Base-by-base conservation (phyloP, 306 rosid genomes). In the Ceratonia siliqua region DNA sequence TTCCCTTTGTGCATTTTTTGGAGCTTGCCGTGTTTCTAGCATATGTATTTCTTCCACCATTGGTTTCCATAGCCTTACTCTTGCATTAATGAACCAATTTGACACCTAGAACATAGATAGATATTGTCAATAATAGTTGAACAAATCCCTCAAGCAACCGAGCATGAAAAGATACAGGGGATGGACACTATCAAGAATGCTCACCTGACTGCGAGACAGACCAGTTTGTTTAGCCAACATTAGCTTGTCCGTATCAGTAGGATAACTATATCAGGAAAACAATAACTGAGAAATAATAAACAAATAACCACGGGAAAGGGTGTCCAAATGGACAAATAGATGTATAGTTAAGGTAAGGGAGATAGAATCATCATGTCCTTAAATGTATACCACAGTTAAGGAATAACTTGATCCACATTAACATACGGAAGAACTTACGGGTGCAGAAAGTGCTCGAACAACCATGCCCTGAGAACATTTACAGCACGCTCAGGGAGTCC, bases 151-250 rank as follows among this genome's bases (percentile, higher is more conserved):
- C 27, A 4, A 46, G 8, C 2, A 21, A 66, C 7, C 2, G 13
- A 50, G 35, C 15, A 50, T n/a, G 41, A 58, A 25, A 77, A 18
- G n/a, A 30, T 43, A 35, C 15, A 25, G 8, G 50, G 14, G 27
- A 8, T 18, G 32, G 6, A 38, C 11, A 3, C 2, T 20, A 38
- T 45, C 55, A 77, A 28, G 24, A 42, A 50, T 22, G 27, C 56
- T 41, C 45, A 89, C 98, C 95, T 93, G 98, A 81, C 89, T 91
- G n/a, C 98, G 87, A 11, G 98, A 89, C 4, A 93, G 83, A 56
- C 98, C 97, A 9, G 97, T 93, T 87, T 91, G 97, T 82, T 89
- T 91, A 12, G 98, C 98, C 85, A 93, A 72, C 92, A 89, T 81
- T 33, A 86, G 27, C 78, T 93, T 93, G 85, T 93, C 98, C 0